Percentiles rank a stretch among this genome's conserved stretches.
phyloP scores from a whole-genome alignment of 2,329 filamentous ascomycete genomes.

The Dactylellina leptospora region DNA sequence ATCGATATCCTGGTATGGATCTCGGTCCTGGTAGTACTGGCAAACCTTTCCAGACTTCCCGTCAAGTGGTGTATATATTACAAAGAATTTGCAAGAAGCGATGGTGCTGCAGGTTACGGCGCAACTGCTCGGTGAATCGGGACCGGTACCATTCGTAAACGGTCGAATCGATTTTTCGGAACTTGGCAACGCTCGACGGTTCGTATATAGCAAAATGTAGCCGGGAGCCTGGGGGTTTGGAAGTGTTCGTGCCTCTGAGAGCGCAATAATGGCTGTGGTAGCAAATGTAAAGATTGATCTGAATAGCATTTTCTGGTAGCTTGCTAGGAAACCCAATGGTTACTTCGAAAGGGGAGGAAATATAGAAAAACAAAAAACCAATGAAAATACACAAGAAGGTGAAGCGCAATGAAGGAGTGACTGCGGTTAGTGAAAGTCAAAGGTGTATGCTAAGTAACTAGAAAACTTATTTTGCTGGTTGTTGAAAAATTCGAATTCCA shows the following conservation, averaged over 20 bases:
- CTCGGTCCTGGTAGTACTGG: conserved; percentile 27
- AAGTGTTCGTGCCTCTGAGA: conserved; percentile 14
- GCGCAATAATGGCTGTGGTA: neutral
- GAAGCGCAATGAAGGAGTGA: conserved; percentile 18
- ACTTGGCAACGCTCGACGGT: conserved; percentile 16
- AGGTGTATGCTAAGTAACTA: no score
- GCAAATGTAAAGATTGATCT: neutral
- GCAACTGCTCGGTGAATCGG: conserved; percentile 1
- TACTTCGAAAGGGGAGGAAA: neutral
- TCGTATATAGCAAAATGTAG: conserved; percentile 21
- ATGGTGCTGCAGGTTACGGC: conserved; percentile 16
- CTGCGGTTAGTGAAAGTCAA: conserved; percentile 22
- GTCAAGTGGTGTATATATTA: conserved; percentile 23
- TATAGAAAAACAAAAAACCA: neutral
- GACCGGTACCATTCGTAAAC: neutral
- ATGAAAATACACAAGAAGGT: neutral
- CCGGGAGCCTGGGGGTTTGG: conserved; percentile 16
- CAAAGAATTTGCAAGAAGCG: conserved; percentile 32
- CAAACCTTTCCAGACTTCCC: conserved; percentile 1
- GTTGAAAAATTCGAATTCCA: no score
- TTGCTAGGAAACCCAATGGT: neutral
- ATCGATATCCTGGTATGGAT: conserved; percentile 22
- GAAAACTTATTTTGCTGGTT: no score
- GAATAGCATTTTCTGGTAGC: conserved; percentile 31
- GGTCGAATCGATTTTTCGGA: conserved; percentile 9